Conservation (phyloP, 2,329 filamentous ascomycete species). For the Trichoderma gracile region DNA sequence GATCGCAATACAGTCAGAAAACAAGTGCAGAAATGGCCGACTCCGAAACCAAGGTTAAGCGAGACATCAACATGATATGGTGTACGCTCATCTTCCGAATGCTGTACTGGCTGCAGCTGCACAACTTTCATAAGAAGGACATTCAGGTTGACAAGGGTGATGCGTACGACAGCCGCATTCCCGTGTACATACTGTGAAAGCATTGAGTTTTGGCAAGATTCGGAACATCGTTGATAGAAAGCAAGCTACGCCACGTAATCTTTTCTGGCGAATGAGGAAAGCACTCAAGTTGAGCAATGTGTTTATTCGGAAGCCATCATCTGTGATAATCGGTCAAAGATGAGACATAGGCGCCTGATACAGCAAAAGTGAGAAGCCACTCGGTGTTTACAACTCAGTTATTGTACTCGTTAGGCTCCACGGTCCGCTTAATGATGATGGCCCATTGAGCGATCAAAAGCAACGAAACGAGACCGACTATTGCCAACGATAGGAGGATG, state of each 20-base stretch:
- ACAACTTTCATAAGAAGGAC: slow-evolving; percentile 2
- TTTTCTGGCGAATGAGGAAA: no score
- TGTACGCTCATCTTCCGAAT: background rate
- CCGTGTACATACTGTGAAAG: background rate
- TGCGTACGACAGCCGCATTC: slow-evolving; percentile 1
- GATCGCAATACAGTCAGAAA: background rate
- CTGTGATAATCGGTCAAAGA: background rate
- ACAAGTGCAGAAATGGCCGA: background rate
- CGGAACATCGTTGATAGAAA: no score
- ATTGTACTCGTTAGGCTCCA: background rate
- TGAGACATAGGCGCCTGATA: background rate
- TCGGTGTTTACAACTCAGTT: background rate
- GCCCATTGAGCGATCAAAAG: background rate
- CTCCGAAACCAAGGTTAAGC: background rate
- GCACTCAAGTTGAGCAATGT: no score
- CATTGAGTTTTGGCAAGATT: background rate
- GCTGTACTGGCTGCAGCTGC: background rate
- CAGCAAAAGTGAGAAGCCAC: background rate
- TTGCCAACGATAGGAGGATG: slow-evolving; percentile 53
- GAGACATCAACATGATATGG: background rate
- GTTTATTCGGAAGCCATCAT: background rate
- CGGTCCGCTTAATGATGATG: background rate
- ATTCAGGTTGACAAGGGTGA: slow-evolving; percentile 1
- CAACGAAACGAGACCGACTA: slow-evolving; percentile 33
- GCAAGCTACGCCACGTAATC: no score